Percentiles rank a stretch among this genome's conserved stretches.
Evolutionary conservation across 2,329 filamentous ascomycete genomes (phyloP).

Genomic region (Aspergillus sp.): DNA sequence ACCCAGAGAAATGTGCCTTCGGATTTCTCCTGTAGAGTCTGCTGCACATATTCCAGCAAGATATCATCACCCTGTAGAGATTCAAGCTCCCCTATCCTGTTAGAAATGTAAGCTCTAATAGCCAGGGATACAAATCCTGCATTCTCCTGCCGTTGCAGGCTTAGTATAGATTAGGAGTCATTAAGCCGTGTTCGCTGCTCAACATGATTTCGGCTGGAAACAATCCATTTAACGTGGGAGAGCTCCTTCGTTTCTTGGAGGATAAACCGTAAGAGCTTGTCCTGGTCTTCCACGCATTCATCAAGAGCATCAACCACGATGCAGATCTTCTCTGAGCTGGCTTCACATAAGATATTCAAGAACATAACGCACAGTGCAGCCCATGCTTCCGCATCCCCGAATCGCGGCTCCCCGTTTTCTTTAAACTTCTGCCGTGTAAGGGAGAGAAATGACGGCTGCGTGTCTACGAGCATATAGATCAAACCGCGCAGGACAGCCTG

Average conservation of each 20-base stretch:
- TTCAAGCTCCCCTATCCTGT: background rate
- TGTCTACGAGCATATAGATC: slow-evolving; percentile 13
- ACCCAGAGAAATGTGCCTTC: slow-evolving; percentile 9
- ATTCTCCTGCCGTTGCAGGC: slow-evolving; percentile 2
- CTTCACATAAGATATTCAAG: background rate
- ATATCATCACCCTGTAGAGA: background rate
- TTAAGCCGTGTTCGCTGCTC: background rate
- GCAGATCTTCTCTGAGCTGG: background rate
- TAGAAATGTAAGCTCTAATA: slow-evolving; percentile 3
- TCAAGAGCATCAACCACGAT: slow-evolving; percentile 7
- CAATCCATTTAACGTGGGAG: slow-evolving; percentile 4
- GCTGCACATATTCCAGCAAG: background rate
- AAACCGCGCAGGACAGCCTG: slow-evolving; percentile 33
- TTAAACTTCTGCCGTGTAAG: slow-evolving; percentile 1
- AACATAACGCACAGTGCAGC: slow-evolving; percentile 1
- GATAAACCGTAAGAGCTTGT: background rate
- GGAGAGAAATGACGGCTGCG: slow-evolving; percentile 1
- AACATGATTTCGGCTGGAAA: slow-evolving; percentile 6
- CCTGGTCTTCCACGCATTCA: slow-evolving; percentile 1
- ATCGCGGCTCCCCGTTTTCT: background rate
- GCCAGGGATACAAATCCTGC: background rate
- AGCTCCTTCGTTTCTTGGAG: background rate
- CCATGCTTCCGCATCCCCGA: background rate
- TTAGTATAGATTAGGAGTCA: background rate
- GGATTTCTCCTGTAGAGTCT: background rate